Conservation (phyloP, 192 early-diverging fungal genomes). For the Linnemannia elongata region DNA sequence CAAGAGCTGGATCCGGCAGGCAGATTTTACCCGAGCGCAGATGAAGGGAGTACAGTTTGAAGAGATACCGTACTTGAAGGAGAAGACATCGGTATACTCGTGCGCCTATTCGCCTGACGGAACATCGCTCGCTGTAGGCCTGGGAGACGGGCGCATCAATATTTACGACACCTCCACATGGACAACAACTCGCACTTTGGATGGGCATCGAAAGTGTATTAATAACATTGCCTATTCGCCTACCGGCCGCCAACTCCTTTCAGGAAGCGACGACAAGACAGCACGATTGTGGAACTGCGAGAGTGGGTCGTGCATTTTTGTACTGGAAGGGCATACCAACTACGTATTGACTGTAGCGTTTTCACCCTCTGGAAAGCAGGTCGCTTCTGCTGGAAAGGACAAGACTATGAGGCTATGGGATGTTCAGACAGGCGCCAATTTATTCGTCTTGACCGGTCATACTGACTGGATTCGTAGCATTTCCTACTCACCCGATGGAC, state of each 20-base stretch:
- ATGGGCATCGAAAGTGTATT: neutral
- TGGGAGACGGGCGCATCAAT: neutral
- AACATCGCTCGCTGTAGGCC: neutral
- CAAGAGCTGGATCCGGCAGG: conserved; percentile 2
- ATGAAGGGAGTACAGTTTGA: conserved; percentile 13
- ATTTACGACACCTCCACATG: neutral
- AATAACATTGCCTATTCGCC: neutral
- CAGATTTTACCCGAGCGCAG: neutral
- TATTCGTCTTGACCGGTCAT: no score
- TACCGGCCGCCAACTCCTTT: neutral
- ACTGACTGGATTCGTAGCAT: no score
- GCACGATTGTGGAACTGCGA: neutral
- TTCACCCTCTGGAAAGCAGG: neutral
- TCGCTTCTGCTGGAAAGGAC: neutral
- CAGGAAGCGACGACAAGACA: neutral
- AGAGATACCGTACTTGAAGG: neutral
- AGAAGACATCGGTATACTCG: neutral
- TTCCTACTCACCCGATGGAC: no score
- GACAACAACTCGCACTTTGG: neutral
- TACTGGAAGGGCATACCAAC: neutral
- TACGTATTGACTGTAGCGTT: neutral
- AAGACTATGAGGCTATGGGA: neutral
- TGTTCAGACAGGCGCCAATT: neutral
- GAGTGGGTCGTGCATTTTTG: neutral
- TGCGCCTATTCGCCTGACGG: conserved; percentile 9